phyloP scores from a whole-genome alignment of 306 rosid genomes.

The Sindora glabra region DNA sequence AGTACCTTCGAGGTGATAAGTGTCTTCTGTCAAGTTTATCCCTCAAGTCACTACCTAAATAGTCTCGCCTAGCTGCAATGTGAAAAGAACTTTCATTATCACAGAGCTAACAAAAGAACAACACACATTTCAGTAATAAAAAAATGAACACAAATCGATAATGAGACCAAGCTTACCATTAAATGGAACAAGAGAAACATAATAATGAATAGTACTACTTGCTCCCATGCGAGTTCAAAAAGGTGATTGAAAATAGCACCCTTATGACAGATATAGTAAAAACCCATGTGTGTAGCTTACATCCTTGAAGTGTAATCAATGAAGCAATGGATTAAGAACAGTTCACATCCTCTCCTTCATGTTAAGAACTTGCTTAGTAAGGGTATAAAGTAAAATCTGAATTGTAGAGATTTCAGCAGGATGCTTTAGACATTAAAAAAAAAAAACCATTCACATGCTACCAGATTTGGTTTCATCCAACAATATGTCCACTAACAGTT shows the following conservation, averaged over 20 bases:
- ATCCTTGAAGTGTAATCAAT: constrained; percentile 38
- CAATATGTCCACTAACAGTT: constrained; percentile 26
- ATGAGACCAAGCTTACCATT: constrained; percentile 71
- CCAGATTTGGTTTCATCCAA: constrained; percentile 37
- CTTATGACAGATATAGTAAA: constrained; percentile 37
- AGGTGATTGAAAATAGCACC: constrained; percentile 39
- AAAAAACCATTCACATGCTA: constrained; percentile 26
- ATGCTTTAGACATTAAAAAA: constrained; percentile 27
- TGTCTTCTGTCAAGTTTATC: constrained; percentile 68
- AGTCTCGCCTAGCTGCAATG: constrained; percentile 61
- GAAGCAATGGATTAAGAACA: constrained; percentile 41
- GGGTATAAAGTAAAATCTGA: constrained; percentile 31
- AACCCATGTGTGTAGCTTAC: constrained; percentile 49
- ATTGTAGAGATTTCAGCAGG: constrained; percentile 38
- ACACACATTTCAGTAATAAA: constrained; percentile 13
- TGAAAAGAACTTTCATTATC: constrained; percentile 17
- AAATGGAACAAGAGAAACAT: constrained; percentile 63
- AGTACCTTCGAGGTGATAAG: constrained; percentile 49
- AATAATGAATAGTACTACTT: constrained; percentile 56
- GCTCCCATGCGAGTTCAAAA: constrained; percentile 67
- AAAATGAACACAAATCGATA: constrained; percentile 11
- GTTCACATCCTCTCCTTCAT: constrained; percentile 37
- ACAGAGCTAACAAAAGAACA: constrained; percentile 12
- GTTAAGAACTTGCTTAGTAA: constrained; percentile 47
- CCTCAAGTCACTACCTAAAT: constrained; percentile 67